A percentile compares a stretch with the other conserved stretches of the same genome.
These are phyloP conservation scores for Pigoraptor vietnamica DNA, from an alignment of 78 protist species.

Conservation along the genomic window DNA sequence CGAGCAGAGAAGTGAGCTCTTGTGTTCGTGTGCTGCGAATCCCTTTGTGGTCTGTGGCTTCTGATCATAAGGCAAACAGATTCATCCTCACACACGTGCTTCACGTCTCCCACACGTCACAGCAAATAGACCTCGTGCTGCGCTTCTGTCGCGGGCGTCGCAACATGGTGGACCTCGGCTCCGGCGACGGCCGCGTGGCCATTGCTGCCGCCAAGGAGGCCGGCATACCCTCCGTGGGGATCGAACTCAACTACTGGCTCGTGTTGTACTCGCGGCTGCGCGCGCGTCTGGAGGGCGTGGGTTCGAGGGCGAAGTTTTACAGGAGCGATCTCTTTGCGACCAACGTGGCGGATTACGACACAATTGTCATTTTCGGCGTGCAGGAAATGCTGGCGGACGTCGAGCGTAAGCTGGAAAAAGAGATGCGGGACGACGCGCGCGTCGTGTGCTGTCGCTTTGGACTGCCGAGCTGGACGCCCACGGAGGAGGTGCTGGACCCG, in stretches of 20 bases:
- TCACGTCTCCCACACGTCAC: not conserved
- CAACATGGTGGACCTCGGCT: not conserved
- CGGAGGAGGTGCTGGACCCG: not conserved
- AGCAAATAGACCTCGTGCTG: not conserved
- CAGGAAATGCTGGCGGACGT: not conserved
- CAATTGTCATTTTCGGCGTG: not conserved
- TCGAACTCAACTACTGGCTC: conserved; percentile 1
- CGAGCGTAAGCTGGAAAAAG: not conserved
- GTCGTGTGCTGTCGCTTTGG: not conserved
- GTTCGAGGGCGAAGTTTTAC: not conserved
- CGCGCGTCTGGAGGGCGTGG: not conserved
- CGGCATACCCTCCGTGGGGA: not conserved
- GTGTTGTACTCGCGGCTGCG: not conserved
- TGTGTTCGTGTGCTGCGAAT: not conserved
- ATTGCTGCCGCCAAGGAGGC: not conserved
- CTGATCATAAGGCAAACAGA: not conserved
- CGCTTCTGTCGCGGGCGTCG: not conserved
- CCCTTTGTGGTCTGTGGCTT: not conserved
- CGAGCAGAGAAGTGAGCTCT: not conserved
- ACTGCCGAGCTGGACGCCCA: not conserved
- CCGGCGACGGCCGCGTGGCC: conserved; percentile 2
- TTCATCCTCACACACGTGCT: not conserved
- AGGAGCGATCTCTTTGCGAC: not conserved
- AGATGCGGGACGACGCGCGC: not conserved
- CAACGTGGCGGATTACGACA: not conserved